phyloP scores from a whole-genome alignment of 2,329 filamentous ascomycete genomes.

The Apiospora arundinis region DNA sequence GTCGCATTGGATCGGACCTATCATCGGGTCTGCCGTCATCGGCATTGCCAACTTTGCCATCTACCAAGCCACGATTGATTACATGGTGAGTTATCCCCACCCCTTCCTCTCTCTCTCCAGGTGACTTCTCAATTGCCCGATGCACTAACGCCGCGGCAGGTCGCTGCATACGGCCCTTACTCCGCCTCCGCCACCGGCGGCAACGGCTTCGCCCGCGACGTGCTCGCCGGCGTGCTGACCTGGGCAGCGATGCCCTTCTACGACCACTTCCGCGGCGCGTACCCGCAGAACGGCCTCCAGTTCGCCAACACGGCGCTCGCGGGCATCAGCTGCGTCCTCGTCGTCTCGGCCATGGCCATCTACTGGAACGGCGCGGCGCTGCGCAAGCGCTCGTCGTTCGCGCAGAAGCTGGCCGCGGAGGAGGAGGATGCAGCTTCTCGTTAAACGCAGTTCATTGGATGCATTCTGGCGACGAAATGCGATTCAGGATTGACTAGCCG shows the following conservation, averaged over 20 bases:
- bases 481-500: no score
- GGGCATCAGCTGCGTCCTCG: constrained; percentile 54
- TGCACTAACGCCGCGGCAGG: no score
- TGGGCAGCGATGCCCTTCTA: constrained; percentile 65
- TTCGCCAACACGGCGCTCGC: constrained; percentile 61
- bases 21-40: constrained; percentile 65
- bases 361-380: constrained; percentile 62
- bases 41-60: constrained; percentile 69
- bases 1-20: constrained; percentile 66
- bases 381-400: constrained; percentile 57
- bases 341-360: constrained; percentile 60
- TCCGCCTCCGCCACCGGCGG: constrained; percentile 71
- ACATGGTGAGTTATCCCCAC: constrained; percentile 53
- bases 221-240: constrained; percentile 68
- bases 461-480: no score
- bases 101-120: background rate
- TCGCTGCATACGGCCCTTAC: constrained; percentile 70
- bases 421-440: background rate
- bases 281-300: constrained; percentile 54
- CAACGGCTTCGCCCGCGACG: constrained; percentile 70
- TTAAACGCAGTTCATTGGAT: no score
- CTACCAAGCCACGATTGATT: constrained; percentile 72
- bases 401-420: constrained; percentile 60
- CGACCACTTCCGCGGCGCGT: constrained; percentile 46
- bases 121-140: no score